phyloP scores from a whole-genome alignment of 2,329 filamentous ascomycete species.

The Alternaria sp. region DNA sequence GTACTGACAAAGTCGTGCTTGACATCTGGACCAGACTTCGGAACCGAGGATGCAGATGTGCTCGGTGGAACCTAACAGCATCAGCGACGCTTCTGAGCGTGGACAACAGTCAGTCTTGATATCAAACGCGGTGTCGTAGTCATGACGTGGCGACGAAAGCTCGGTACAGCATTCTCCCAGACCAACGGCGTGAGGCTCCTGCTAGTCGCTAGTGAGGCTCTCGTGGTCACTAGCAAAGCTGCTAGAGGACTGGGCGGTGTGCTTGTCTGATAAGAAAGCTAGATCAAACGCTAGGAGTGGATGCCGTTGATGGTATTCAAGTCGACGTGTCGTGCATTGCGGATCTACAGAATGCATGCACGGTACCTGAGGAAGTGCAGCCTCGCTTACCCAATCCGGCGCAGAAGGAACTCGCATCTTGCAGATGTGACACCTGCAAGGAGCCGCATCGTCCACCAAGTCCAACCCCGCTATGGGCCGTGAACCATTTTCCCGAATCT shows the following conservation, averaged over 20 bases:
- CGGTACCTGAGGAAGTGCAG: neutral
- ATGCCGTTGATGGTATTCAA: neutral
- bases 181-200: neutral
- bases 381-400: conserved; percentile 3
- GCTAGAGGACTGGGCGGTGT: neutral
- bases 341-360: neutral
- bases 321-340: neutral
- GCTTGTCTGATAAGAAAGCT: neutral
- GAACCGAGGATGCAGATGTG: neutral
- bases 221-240: neutral
- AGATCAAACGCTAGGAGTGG: neutral
- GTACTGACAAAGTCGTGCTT: neutral
- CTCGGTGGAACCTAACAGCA: neutral
- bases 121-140: neutral
- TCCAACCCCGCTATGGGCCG: conserved; percentile 1
- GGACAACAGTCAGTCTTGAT: neutral
- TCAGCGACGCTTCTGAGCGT: neutral
- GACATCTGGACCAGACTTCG: neutral
- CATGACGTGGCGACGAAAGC: neutral
- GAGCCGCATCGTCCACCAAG: neutral
- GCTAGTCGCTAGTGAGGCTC: neutral
- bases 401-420: neutral
- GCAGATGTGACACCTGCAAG: neutral
- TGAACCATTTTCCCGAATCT: neutral
- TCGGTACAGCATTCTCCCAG: neutral